Base-by-base conservation (phyloP, 2,329 filamentous ascomycete species). In the Cladobotryum mycophilum region DNA sequence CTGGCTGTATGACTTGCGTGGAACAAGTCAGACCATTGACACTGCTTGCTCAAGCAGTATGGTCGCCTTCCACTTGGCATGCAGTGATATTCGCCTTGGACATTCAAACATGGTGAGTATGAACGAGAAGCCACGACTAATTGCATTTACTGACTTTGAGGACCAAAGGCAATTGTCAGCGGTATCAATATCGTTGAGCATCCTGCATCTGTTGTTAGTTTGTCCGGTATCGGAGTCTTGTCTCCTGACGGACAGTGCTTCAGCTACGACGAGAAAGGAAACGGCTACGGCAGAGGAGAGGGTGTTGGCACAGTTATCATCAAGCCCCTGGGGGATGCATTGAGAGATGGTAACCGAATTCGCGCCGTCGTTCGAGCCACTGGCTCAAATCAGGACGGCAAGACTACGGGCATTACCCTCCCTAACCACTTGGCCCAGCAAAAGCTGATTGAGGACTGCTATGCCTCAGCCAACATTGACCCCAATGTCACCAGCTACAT, bases 371-470 rank as follows among this genome's bases (percentile, higher is more conserved):
- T 80, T 47, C 67, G 66, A 17, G 74, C 67, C 11, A 75, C 69
- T 11, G 74, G 70, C 5, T 64, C 74, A 47, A 80, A 79, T 57
- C 71, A 74, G 54, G 78, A 82, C 58, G 80, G 80, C 17, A 72
- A 64, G 51, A 75, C 71, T 2, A 30, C 25, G 4, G 25, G 25
- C 9, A 30, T 30, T 11, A 30, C 25, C 25, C 25, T 30, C 9
- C 25, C 25, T 1, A 67, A 80, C 81, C 25, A 30, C 25, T 30
- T 30, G 25, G 25, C 25, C 25, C 25, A 30, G 25, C 3, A 30
- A 30, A 30, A 30, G 25, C 8, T 30, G 25, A 30, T 30, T 30
- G 25, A 30, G 6, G 25, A 30, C 8, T 30, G 25, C 25, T 30
- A 30, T 30, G 25, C 25, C 25, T 30, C 25, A 30, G 25, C 25